Conservation (phyloP, 2,329 filamentous ascomycete genomes). For the Beauveria australis region DNA sequence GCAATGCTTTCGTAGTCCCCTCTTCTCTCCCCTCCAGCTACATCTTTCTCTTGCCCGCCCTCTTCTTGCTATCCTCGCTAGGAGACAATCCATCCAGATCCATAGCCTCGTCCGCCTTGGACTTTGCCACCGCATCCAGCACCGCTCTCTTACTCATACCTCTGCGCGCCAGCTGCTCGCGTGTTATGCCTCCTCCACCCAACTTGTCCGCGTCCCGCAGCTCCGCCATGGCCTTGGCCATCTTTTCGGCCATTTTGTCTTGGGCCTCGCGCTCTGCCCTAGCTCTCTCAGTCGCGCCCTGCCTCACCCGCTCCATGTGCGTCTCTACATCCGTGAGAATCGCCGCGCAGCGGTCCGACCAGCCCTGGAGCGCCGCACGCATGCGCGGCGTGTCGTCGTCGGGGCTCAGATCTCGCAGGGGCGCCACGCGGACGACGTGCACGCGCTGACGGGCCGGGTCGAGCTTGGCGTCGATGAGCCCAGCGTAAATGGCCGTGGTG, state of each 20-base stretch:
- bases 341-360: conserved; percentile 68
- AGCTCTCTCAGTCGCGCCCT: conserved; percentile 48
- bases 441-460: conserved; percentile 70
- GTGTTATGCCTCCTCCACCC: conserved; percentile 26
- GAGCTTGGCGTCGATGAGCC: conserved; percentile 72
- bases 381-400: conserved; percentile 63
- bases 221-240: no score
- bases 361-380: conserved; percentile 53
- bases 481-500: conserved; percentile 79
- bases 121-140: conserved; percentile 31
- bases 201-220: conserved; percentile 31
- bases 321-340: conserved; percentile 68
- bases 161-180: conserved; percentile 12
- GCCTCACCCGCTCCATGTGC: conserved; percentile 61
- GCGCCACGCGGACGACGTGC: conserved; percentile 70
- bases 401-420: conserved; percentile 77
- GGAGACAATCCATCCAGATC: conserved; percentile 47
- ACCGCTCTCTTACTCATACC: conserved; percentile 27
- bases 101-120: conserved; percentile 40
- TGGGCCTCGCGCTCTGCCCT: conserved; percentile 40
- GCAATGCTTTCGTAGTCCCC: background rate
- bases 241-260: conserved; percentile 28
- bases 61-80: conserved; percentile 40
- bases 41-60: conserved; percentile 46
- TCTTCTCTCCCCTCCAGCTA: conserved; percentile 19